Evolutionary conservation across 148 eudicot genomes (phyloP).

Genomic region (Beta vulgaris): DNA sequence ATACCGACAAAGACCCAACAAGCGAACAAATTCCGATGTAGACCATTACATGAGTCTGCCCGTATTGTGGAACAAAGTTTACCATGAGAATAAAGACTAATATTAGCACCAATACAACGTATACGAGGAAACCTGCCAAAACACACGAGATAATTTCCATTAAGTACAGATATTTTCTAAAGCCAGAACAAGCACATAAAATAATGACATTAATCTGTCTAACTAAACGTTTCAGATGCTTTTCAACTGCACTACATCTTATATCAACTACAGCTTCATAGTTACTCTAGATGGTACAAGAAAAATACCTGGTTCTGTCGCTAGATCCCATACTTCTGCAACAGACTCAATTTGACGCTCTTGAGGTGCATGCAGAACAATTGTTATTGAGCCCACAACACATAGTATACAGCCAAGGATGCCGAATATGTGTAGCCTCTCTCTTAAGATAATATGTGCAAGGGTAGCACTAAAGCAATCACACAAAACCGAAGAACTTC

Average conservation of each 20-base stretch:
- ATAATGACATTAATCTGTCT: no score
- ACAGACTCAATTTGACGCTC: slow-evolving; percentile 84
- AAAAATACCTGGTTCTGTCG: slow-evolving; percentile 76
- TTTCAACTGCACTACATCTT: neutral
- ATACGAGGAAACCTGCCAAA: slow-evolving; percentile 56
- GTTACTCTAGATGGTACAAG: slow-evolving; percentile 9
- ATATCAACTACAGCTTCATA: neutral
- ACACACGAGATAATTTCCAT: slow-evolving; percentile 4
- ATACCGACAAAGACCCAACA: slow-evolving; percentile 71
- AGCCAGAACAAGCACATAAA: neutral
- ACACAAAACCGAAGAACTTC: slow-evolving; percentile 18
- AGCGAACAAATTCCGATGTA: slow-evolving; percentile 76
- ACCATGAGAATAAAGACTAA: slow-evolving; percentile 44
- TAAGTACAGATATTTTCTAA: neutral
- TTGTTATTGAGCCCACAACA: slow-evolving; percentile 76
- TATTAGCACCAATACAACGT: slow-evolving; percentile 53
- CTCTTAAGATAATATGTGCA: slow-evolving; percentile 67
- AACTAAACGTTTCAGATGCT: neutral
- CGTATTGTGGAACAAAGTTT: slow-evolving; percentile 55
- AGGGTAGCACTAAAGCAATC: slow-evolving; percentile 62
- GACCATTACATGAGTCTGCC: slow-evolving; percentile 65
- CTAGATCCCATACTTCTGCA: slow-evolving; percentile 83
- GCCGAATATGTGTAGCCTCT: slow-evolving; percentile 71
- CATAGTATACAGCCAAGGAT: slow-evolving; percentile 78
- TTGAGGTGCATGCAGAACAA: slow-evolving; percentile 88